Percentiles rank a stretch among this genome's conserved stretches.
Evolutionary conservation across 306 rosid species (phyloP).

Genomic region (Trichosanthes cucumerina): DNA sequence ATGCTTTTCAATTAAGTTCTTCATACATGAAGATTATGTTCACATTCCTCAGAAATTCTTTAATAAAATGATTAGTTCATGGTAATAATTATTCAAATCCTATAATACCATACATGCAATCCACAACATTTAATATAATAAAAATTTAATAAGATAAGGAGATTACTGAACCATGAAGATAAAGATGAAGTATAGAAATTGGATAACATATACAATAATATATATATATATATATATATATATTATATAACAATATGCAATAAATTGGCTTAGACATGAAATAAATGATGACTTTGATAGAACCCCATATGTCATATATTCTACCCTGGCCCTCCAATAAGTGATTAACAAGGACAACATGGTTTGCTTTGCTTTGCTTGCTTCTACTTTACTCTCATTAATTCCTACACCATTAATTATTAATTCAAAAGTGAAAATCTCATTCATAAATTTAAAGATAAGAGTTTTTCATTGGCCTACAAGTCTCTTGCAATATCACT

Average conservation of each 20-base stretch:
- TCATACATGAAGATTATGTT: background rate
- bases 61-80: background rate
- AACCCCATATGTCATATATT: background rate
- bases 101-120: background rate
- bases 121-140: background rate
- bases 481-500: background rate
- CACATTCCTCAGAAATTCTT: background rate
- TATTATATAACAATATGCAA: background rate
- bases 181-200: background rate
- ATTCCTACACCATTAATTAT: background rate
- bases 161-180: background rate
- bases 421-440: background rate
- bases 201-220: background rate
- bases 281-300: background rate
- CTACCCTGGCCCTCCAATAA: constrained; percentile 8
- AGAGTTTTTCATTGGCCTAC: background rate
- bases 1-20: too few relatives aligned
- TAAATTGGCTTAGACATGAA: background rate
- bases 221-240: background rate
- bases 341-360: constrained; percentile 7
- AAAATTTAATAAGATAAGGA: background rate
- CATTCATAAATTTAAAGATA: background rate
- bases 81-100: background rate
- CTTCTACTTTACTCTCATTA: constrained; percentile 7
- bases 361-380: constrained; percentile 8